Evolutionary conservation across 768 basidiomycete species (phyloP).

Genomic region (Trichaptum fuscoviolaceum): DNA sequence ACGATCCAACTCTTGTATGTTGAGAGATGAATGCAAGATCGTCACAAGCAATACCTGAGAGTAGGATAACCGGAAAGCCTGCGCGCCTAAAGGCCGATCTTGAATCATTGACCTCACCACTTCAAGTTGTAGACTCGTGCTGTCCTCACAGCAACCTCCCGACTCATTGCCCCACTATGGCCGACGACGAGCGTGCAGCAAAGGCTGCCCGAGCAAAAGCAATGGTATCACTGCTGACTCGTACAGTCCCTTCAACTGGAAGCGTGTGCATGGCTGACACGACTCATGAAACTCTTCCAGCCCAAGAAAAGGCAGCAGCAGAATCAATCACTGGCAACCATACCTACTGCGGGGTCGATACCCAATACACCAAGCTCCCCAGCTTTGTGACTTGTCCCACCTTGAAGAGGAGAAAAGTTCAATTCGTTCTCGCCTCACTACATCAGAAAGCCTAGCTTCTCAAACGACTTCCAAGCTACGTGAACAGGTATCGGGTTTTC

Average conservation of each 20-base stretch:
- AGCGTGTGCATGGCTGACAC: background rate
- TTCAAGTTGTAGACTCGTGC: background rate
- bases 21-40: no score
- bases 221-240: conserved; percentile 44
- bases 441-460: background rate
- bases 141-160: background rate
- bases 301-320: conserved; percentile 73
- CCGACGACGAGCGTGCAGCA: conserved; percentile 74
- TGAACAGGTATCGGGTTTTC: background rate
- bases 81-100: background rate
- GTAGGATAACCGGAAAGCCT: no score
- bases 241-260: background rate
- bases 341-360: conserved; percentile 29
- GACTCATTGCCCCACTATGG: conserved; percentile 28
- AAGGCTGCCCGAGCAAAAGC: conserved; percentile 83
- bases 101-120: background rate
- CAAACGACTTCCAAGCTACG: background rate
- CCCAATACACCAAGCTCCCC: conserved; percentile 43
- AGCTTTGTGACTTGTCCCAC: conserved; percentile 26
- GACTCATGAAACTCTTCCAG: conserved; percentile 29
- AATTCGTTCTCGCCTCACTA: background rate
- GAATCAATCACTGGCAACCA: conserved; percentile 59
- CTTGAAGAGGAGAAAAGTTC: background rate
- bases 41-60: no score
- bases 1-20: no score